Percentiles rank a stretch among this genome's conserved stretches.
Conservation (phyloP, 2,329 filamentous ascomycete genomes). For the Colletotrichum caudatum region DNA sequence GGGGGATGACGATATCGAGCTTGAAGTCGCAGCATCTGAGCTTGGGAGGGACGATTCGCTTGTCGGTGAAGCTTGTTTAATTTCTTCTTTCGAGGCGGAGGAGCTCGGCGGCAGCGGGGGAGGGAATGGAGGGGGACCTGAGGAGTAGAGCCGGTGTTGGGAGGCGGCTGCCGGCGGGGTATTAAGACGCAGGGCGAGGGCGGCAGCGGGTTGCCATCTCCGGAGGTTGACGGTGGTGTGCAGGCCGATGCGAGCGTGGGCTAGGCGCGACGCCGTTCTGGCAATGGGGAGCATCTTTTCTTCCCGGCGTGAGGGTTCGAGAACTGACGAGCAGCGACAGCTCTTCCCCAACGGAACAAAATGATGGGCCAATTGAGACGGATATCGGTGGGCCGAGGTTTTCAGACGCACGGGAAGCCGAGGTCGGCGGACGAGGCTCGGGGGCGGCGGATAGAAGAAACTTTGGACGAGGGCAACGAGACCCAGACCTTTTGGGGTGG, state of each 20-base stretch:
- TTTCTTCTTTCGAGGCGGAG: constrained; percentile 27
- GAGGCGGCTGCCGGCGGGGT: neutral
- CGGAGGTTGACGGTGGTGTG: constrained; percentile 22
- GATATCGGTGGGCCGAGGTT: neutral
- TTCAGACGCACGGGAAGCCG: constrained; percentile 23
- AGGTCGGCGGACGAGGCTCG: constrained; percentile 7
- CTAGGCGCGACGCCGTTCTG: constrained; percentile 36
- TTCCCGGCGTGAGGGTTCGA: neutral
- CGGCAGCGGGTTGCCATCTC: constrained; percentile 19
- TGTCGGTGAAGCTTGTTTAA: constrained; percentile 23
- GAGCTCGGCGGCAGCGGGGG: constrained; percentile 22
- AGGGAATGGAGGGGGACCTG: constrained; percentile 18
- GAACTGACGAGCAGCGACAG: neutral
- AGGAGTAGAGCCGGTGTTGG: constrained; percentile 25
- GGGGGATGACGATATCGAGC: constrained; percentile 6
- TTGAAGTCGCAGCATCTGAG: constrained; percentile 17
- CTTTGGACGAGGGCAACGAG: constrained; percentile 10
- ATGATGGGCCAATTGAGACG: neutral
- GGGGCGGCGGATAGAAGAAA: neutral
- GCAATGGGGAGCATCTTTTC: constrained; percentile 35
- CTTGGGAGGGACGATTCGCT: constrained; percentile 10
- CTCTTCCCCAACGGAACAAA: neutral
- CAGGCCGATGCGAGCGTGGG: constrained; percentile 34
- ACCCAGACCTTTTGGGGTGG: neutral
- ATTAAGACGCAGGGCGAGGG: constrained; percentile 10